A percentile compares a stretch with the other conserved stretches of the same genome.
These are phyloP conservation scores for Dittrichia graveolens DNA, from an alignment of 129 eudicot species.

Conservation along the genomic window DNA sequence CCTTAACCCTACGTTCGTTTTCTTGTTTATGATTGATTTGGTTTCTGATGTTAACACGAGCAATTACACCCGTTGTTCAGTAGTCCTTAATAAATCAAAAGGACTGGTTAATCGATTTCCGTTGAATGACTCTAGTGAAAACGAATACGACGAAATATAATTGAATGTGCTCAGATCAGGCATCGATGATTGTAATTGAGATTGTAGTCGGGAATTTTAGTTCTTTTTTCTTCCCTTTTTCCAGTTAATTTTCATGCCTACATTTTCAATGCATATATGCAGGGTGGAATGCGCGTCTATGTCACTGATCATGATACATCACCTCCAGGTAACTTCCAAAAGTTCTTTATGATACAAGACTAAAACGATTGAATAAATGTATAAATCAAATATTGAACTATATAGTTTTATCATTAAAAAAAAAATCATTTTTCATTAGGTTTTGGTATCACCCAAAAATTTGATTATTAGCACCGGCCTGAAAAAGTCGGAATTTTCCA, in stretches of 20 bases:
- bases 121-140: not conserved
- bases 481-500: too few species aligned
- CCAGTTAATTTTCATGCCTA: not conserved
- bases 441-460: too few species aligned
- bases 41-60: not conserved
- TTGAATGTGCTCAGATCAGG: conserved; percentile 7
- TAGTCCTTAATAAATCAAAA: not conserved
- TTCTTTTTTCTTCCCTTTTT: not conserved
- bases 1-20: conserved; percentile 19
- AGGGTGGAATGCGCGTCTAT: conserved; percentile 84
- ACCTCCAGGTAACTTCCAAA: conserved; percentile 64
- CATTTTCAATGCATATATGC: conserved; percentile 30
- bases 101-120: not conserved
- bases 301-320: conserved; percentile 71
- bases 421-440: too few species aligned
- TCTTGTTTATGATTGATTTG: not conserved
- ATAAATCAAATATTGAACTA: too few species aligned
- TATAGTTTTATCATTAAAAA: too few species aligned
- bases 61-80: conserved; percentile 1
- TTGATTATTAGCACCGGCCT: too few species aligned
- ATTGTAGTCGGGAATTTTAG: not conserved
- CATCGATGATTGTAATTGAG: not conserved
- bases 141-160: not conserved
- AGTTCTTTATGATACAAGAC: not conserved
- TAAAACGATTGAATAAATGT: not conserved